Base-by-base conservation (phyloP, 2,329 filamentous ascomycete genomes). In the Botrytis deweyae region DNA sequence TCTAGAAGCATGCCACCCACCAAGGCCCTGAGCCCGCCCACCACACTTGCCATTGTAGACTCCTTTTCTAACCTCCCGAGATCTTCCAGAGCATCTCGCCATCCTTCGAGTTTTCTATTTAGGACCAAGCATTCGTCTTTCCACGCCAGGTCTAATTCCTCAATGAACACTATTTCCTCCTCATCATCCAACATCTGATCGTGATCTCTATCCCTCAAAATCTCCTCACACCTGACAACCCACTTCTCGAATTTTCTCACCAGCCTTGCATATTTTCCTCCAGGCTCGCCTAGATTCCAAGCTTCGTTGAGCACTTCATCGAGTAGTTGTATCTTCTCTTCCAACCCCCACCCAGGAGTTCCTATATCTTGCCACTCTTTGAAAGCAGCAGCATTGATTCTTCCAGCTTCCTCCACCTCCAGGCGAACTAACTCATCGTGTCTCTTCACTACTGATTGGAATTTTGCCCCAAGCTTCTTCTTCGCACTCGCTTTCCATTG, bases 1-100 rank as follows among this genome's bases (percentile, higher is more conserved):
- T 92, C 90, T n/a, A 83, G 83, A 63, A 90, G 81, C 89, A 92
- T 92, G 52, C 86, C 88, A 66, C 83, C 79, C 20, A 91, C 84
- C 63, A 92, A 80, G 25, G 78, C 79, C 36, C 83, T 80, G 72
- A 86, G 88, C 3, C 83, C 85, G 10, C 80, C 81, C 58, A 91
- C 79, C 76, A 89, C 84, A 42, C 82, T 80, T 36, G 79, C 82
- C 72, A 91, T 78, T 74, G 84, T 87, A 44, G 82, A 81, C 69
- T 81, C 75, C 10, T 49, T 74, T 72, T 74, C 77, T 70, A 70
- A 68, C 4, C 77, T 77, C n/a, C 84, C 86, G 7, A 91, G 78
- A 40, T 84, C 83, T 4, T 79, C 77, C 61, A 92, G 81, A 74
- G 87, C 84, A 52, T 83, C 80, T 62, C 83, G 83, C 85, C 89